Evolutionary conservation across 805 yeast species (phyloP).

Genomic region (Candida nemodendra): DNA sequence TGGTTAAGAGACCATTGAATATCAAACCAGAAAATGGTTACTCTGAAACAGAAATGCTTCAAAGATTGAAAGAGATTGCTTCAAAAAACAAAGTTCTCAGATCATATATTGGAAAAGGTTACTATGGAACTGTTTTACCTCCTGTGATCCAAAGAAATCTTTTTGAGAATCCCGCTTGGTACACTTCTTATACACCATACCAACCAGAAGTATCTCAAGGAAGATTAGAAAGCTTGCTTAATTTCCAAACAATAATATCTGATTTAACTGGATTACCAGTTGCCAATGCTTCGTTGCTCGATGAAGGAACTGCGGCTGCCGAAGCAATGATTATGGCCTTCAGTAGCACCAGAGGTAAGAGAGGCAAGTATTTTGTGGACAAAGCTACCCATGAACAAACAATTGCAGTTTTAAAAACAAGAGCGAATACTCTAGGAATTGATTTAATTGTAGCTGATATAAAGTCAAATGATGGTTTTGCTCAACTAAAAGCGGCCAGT

Average conservation of each 20-base stretch:
- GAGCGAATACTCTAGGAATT: conserved; percentile 75
- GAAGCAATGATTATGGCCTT: conserved; percentile 91
- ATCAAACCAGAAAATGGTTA: conserved; percentile 72
- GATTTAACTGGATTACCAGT: conserved; percentile 93
- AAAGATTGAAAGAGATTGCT: conserved; percentile 67
- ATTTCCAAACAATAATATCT: conserved; percentile 88
- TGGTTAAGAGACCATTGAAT: conserved; percentile 63
- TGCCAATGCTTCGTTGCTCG: conserved; percentile 91
- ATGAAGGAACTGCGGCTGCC: conserved; percentile 97
- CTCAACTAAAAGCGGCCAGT: conserved; percentile 34
- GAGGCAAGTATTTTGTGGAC: conserved; percentile 68
- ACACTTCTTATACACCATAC: conserved; percentile 97
- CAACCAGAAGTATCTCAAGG: conserved; percentile 99
- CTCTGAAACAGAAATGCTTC: conserved; percentile 78
- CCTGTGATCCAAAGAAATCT: conserved; percentile 91
- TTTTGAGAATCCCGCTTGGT: conserved; percentile 96
- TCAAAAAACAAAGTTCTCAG: conserved; percentile 68
- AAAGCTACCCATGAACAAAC: conserved; percentile 82
- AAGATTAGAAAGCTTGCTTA: conserved; percentile 82
- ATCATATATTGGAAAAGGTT: conserved; percentile 91
- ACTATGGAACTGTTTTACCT: conserved; percentile 86
- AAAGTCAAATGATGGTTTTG: conserved; percentile 39
- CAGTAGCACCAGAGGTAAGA: conserved; percentile 66
- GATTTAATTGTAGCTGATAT: conserved; percentile 59
- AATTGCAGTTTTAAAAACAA: conserved; percentile 68